Conservation (phyloP, 371 early-diverging fungal genomes). For the Mortierella sp. region DNA sequence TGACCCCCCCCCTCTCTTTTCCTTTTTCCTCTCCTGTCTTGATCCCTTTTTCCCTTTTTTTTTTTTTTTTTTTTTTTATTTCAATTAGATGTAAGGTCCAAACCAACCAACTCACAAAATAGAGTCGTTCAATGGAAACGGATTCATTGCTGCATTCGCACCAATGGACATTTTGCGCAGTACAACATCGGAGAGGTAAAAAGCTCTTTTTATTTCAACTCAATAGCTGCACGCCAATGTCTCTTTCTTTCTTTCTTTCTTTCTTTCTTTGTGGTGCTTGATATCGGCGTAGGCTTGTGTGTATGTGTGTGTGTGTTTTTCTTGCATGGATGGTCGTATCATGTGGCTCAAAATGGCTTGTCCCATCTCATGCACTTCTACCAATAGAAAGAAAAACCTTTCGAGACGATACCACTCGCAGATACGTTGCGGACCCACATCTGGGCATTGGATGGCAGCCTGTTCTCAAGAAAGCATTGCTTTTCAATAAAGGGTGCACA, state of each 20-base stretch:
- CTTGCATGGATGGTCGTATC: too few species aligned
- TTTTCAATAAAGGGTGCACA: constrained; percentile 60
- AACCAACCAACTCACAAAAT: constrained; percentile 30
- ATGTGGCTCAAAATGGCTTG: too few species aligned
- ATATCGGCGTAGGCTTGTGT: too few species aligned
- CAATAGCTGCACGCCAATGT: too few species aligned
- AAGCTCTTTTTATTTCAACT: background rate
- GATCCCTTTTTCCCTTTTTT: background rate
- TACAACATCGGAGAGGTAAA: constrained; percentile 45
- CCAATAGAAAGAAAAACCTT: constrained; percentile 35
- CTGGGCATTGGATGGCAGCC: constrained; percentile 59
- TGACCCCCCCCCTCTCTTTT: too few species aligned
- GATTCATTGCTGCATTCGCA: constrained; percentile 39
- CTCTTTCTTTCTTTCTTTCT: background rate
- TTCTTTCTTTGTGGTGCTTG: background rate
- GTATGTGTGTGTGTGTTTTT: too few species aligned
- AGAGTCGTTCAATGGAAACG: constrained; percentile 39
- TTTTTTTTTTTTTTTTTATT: background rate
- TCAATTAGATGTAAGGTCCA: constrained; percentile 26
- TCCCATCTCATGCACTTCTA: background rate
- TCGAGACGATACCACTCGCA: constrained; percentile 48
- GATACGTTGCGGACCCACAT: constrained; percentile 56
- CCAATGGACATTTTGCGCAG: constrained; percentile 44
- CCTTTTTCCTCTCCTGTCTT: background rate
- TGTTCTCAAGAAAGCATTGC: constrained; percentile 62